Percentiles rank a stretch among this genome's conserved stretches.
phyloP scores from a whole-genome alignment of 1,139 yeast genomes.

The Nematodospora anomalae region DNA sequence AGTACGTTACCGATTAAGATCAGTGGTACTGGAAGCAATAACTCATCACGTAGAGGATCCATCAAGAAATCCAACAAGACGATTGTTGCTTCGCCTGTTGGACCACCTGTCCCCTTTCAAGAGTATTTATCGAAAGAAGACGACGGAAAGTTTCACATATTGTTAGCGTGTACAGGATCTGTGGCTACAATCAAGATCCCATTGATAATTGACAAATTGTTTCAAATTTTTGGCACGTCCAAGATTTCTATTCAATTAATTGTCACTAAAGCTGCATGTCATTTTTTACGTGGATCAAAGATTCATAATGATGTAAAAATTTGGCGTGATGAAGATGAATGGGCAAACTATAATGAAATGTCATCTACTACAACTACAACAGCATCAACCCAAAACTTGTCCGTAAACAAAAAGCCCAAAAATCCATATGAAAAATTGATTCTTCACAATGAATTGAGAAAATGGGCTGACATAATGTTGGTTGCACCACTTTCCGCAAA shows the following conservation, averaged over 20 bases:
- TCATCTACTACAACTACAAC: conserved; percentile 14
- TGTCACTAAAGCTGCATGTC: conserved; percentile 80
- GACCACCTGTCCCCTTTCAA: conserved; percentile 73
- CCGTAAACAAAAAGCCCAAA: conserved; percentile 30
- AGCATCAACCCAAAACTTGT: conserved; percentile 1
- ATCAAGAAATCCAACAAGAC: conserved; percentile 33
- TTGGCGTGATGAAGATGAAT: conserved; percentile 94
- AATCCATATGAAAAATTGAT: conserved; percentile 49
- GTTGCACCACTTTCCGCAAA: conserved; percentile 95
- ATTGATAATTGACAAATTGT: conserved; percentile 75
- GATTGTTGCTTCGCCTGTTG: conserved; percentile 54
- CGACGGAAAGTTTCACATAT: conserved; percentile 79
- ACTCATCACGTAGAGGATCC: conserved; percentile 22
- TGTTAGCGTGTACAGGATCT: conserved; percentile 92
- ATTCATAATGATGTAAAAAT: conserved; percentile 81
- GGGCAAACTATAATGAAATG: conserved; percentile 59
- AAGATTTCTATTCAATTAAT: conserved; percentile 82
- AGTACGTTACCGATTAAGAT: conserved; percentile 26
- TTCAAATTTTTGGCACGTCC: conserved; percentile 68
- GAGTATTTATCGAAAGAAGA: conserved; percentile 69
- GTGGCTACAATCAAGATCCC: conserved; percentile 96
- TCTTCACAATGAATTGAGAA: conserved; percentile 81
- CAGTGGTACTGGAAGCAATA: conserved; percentile 12
- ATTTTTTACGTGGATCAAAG: conserved; percentile 75
- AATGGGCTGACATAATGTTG: conserved; percentile 93